A percentile compares a stretch with the other conserved stretches of the same genome.
These are phyloP conservation scores for Pythium dissimile DNA, from an alignment of 352 stramenopile genomes.

Conservation along the genomic window DNA sequence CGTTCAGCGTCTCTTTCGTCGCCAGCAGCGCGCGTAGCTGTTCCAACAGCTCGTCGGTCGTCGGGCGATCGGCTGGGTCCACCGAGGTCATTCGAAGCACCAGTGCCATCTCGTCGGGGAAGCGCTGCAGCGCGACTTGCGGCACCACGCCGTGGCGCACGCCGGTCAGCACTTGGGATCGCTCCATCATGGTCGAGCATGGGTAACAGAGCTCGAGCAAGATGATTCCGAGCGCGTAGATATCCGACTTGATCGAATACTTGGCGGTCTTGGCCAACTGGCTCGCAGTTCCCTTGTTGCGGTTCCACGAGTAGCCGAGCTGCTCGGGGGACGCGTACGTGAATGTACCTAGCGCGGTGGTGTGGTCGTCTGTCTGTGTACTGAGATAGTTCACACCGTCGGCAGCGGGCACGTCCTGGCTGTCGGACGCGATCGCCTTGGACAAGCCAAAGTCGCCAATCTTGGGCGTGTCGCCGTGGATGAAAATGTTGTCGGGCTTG, in stretches of 20 bases:
- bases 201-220: slow-evolving; percentile 80
- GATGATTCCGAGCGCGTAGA: slow-evolving; percentile 81
- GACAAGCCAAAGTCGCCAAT: slow-evolving; percentile 37
- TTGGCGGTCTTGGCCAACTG: slow-evolving; percentile 58
- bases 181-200: slow-evolving; percentile 85
- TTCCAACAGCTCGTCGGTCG: slow-evolving; percentile 59
- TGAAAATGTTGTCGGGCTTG: slow-evolving; percentile 32
- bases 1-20: slow-evolving; percentile 31
- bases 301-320: slow-evolving; percentile 59
- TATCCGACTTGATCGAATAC: slow-evolving; percentile 83
- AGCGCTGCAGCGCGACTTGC: slow-evolving; percentile 53
- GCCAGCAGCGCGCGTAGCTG: slow-evolving; percentile 47
- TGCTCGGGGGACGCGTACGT: slow-evolving; percentile 87
- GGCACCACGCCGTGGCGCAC: slow-evolving; percentile 79
- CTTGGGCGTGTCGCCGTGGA: slow-evolving; percentile 26
- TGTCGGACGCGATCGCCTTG: slow-evolving; percentile 25
- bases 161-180: slow-evolving; percentile 74
- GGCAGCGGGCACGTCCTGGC: neutral
- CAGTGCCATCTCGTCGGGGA: slow-evolving; percentile 66
- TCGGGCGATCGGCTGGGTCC: slow-evolving; percentile 53
- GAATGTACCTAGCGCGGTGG: slow-evolving; percentile 76
- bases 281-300: slow-evolving; percentile 33
- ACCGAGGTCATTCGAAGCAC: slow-evolving; percentile 76
- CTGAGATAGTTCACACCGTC: neutral
- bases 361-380: slow-evolving; percentile 43